Conservation (phyloP, 2,329 filamentous ascomycete genomes). For the Beauveria medogensis region DNA sequence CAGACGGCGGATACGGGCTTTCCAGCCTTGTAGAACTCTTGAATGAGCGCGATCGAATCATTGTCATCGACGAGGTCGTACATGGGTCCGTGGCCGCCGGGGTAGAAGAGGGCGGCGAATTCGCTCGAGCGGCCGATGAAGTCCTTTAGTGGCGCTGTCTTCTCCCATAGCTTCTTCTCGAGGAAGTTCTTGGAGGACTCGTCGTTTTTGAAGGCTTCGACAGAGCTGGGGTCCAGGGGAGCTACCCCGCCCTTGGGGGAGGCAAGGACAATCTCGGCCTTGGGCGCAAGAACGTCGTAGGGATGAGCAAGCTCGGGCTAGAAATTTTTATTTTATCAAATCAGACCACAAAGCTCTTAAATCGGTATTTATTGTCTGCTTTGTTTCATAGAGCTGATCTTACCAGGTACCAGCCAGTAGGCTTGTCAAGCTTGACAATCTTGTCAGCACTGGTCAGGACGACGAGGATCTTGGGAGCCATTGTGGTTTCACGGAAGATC, state of each 20-base stretch:
- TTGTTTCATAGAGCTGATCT: conserved; percentile 11
- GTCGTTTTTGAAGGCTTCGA: conserved; percentile 48
- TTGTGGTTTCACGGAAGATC: conserved; percentile 18
- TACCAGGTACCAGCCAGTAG: conserved; percentile 66
- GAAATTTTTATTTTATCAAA: neutral
- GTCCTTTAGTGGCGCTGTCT: conserved; percentile 49
- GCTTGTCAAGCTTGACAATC: conserved; percentile 38
- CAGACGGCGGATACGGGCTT: conserved; percentile 62
- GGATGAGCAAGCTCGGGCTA: conserved; percentile 59
- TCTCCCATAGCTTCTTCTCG: conserved; percentile 53
- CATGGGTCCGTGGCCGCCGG: conserved; percentile 56
- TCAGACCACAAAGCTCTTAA: neutral
- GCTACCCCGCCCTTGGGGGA: conserved; percentile 55
- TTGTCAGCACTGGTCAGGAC: conserved; percentile 57
- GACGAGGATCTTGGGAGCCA: conserved; percentile 57
- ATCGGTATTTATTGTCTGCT: neutral
- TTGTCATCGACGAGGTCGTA: conserved; percentile 54
- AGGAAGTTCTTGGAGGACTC: conserved; percentile 44
- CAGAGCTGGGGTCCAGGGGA: conserved; percentile 51
- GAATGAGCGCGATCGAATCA: conserved; percentile 50
- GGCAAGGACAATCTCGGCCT: conserved; percentile 47
- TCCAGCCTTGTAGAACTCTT: conserved; percentile 51
- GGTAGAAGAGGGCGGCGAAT: conserved; percentile 55
- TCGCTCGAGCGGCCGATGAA: conserved; percentile 49
- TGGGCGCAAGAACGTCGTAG: conserved; percentile 47